phyloP scores from a whole-genome alignment of 768 basidiomycete species.

The Aureoboletus auriporus region DNA sequence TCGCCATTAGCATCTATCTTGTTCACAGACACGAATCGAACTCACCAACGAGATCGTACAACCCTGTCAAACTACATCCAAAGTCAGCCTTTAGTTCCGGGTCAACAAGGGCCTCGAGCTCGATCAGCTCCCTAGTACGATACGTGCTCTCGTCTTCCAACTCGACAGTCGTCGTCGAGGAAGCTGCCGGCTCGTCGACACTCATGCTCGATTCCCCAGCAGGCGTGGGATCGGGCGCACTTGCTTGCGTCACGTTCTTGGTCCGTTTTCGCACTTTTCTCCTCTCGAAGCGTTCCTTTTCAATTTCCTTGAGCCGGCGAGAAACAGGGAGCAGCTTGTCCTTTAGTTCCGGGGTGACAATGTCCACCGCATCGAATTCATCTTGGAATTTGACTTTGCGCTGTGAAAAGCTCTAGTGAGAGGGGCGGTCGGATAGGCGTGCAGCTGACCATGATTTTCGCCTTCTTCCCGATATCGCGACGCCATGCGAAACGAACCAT shows the following conservation, averaged over 20 bases:
- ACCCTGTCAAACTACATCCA: conserved; percentile 71
- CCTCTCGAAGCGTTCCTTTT: conserved; percentile 81
- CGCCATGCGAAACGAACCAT: conserved; percentile 98
- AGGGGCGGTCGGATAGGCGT: not conserved
- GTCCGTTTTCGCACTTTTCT: conserved; percentile 77
- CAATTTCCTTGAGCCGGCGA: conserved; percentile 69
- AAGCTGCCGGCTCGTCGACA: conserved; percentile 41
- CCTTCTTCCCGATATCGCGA: conserved; percentile 84
- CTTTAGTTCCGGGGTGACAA: conserved; percentile 77
- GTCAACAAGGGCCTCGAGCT: conserved; percentile 63
- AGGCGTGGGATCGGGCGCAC: conserved; percentile 18
- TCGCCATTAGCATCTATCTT: not conserved
- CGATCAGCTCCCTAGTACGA: conserved; percentile 58
- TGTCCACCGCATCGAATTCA: conserved; percentile 82
- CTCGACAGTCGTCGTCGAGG: conserved; percentile 23
- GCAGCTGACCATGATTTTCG: conserved; percentile 86
- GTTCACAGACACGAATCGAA: conserved; percentile 6
- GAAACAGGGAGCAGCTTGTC: conserved; percentile 67
- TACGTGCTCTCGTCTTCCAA: conserved; percentile 64
- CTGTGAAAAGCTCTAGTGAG: conserved; percentile 31
- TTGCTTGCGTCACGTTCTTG: conserved; percentile 34
- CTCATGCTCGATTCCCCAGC: conserved; percentile 32
- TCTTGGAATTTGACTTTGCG: conserved; percentile 90
- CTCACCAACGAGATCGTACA: conserved; percentile 91
- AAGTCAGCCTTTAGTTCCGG: conserved; percentile 60